Conservation (phyloP, 495 filamentous ascomycete genomes). For the Bacidia rubella region DNA sequence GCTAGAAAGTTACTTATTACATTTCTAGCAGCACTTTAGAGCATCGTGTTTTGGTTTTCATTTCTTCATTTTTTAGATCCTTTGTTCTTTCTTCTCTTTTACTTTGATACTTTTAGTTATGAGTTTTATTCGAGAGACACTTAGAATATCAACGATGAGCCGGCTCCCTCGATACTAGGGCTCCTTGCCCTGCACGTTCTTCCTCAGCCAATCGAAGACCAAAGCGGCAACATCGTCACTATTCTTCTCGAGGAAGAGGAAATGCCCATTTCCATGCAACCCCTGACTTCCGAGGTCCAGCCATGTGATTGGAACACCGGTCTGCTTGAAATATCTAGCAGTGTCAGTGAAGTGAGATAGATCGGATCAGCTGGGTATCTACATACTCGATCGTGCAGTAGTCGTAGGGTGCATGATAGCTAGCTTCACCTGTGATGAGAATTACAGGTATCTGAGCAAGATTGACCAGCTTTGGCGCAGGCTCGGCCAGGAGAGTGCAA, state of each 20-base stretch:
- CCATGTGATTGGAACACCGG: slow-evolving; percentile 34
- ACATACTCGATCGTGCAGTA: slow-evolving; percentile 31
- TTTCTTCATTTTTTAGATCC: too few relatives aligned
- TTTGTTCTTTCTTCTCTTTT: too few relatives aligned
- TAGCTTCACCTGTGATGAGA: slow-evolving; percentile 27
- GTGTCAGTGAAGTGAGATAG: neutral
- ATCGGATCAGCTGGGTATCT: neutral
- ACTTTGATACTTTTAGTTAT: too few relatives aligned
- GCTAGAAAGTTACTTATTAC: too few relatives aligned
- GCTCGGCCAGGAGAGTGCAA: slow-evolving; percentile 17
- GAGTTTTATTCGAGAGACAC: too few relatives aligned
- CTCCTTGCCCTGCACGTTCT: neutral
- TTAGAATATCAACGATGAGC: neutral
- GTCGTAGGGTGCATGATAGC: slow-evolving; percentile 44
- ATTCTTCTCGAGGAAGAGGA: slow-evolving; percentile 49
- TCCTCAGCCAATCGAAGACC: slow-evolving; percentile 29
- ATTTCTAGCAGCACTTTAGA: too few relatives aligned
- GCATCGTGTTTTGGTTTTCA: too few relatives aligned
- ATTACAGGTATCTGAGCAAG: slow-evolving; percentile 20
- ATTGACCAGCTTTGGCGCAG: slow-evolving; percentile 20
- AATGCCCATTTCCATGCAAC: slow-evolving; percentile 45
- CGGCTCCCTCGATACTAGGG: neutral
- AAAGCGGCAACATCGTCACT: slow-evolving; percentile 33
- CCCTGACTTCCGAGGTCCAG: slow-evolving; percentile 32
- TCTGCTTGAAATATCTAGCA: slow-evolving; percentile 37